A percentile compares a stretch with the other conserved stretches of the same genome.
phyloP scores from a whole-genome alignment of 768 basidiomycete genomes.

The Naganishia randhawae region DNA sequence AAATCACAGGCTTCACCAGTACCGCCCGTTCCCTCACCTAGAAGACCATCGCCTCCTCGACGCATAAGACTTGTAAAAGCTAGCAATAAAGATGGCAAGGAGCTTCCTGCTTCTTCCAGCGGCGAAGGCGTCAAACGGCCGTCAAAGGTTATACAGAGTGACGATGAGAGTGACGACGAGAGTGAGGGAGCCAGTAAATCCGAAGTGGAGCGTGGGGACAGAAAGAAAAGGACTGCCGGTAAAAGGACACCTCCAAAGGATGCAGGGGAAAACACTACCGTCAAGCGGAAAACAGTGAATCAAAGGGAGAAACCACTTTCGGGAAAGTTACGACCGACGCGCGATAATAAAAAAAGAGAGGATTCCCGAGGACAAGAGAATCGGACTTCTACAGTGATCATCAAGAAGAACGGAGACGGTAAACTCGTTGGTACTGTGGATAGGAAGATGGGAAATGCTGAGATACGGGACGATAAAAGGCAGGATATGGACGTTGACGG shows the following conservation, averaged over 20 bases:
- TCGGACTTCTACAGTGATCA: not conserved
- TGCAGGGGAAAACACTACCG: not conserved
- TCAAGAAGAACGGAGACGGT: not conserved
- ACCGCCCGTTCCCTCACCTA: slow-evolving; percentile 1
- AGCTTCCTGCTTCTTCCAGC: not conserved
- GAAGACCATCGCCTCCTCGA: slow-evolving; percentile 51
- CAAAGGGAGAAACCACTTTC: not conserved
- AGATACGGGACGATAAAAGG: not conserved
- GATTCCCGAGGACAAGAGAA: not conserved
- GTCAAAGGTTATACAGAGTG: not conserved
- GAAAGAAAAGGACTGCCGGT: not conserved
- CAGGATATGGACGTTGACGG: not conserved
- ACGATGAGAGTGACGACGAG: not conserved
- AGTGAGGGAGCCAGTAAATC: not conserved
- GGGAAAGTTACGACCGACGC: not conserved
- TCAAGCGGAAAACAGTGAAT: not conserved
- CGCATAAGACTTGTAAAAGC: not conserved
- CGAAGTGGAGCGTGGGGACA: not conserved
- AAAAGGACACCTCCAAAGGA: not conserved
- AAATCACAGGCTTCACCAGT: not conserved
- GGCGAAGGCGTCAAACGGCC: not conserved
- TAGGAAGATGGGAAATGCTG: not conserved
- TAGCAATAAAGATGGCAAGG: not conserved
- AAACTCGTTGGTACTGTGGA: not conserved
- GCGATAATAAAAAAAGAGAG: not conserved